phyloP scores from a whole-genome alignment of 257 asterid genomes.

The Nyctanthes arbortristis region DNA sequence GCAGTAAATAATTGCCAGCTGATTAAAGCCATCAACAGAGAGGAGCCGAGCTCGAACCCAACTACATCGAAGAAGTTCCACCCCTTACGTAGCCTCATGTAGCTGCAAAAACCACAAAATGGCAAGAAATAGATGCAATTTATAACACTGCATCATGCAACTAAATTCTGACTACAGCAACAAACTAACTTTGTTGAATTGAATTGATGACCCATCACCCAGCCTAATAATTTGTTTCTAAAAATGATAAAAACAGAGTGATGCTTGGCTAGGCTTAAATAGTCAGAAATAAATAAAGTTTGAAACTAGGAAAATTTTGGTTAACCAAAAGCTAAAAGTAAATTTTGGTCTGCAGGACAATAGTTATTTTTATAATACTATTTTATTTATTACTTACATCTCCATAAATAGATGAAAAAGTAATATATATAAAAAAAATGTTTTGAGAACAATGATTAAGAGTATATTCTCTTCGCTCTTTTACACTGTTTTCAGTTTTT shows the following conservation, averaged over 20 bases:
- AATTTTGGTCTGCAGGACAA: background rate
- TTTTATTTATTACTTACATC: too few relatives aligned
- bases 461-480: too few relatives aligned
- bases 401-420: too few relatives aligned
- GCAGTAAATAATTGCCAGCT: constrained; percentile 91
- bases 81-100: constrained; percentile 75
- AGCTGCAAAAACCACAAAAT: constrained; percentile 49
- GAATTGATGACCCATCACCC: background rate
- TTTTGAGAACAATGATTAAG: too few relatives aligned
- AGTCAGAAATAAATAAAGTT: background rate
- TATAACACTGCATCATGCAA: background rate
- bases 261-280: background rate
- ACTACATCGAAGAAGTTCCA: constrained; percentile 87
- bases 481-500: too few relatives aligned
- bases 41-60: constrained; percentile 78
- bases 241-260: background rate
- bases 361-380: too few relatives aligned
- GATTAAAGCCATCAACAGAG: constrained; percentile 82
- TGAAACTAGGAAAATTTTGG: background rate
- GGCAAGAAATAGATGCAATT: background rate
- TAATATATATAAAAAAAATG: too few relatives aligned
- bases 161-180: background rate
- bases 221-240: background rate
- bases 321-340: background rate
- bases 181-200: background rate